Conservation (phyloP, 2,329 filamentous ascomycete genomes). For the Zarea fungicola region DNA sequence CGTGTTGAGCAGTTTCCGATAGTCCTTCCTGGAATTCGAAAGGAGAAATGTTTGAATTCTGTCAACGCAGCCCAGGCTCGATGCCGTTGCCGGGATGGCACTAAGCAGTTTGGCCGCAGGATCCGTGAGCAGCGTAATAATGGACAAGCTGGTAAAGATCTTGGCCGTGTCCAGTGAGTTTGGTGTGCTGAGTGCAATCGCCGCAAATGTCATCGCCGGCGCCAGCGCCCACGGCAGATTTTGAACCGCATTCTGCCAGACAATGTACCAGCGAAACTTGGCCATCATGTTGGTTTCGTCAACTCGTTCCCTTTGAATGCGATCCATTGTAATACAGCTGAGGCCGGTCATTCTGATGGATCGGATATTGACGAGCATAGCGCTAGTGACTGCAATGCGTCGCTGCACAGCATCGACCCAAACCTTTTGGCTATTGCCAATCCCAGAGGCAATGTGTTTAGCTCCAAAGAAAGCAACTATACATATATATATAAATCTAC, state of each 20-base stretch:
- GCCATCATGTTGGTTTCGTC: conserved; percentile 20
- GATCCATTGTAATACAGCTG: conserved; percentile 24
- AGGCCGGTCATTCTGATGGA: conserved; percentile 37
- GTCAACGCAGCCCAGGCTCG: conserved; percentile 17
- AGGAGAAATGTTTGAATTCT: conserved; percentile 18
- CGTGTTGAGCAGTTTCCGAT: not conserved
- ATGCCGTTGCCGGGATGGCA: conserved; percentile 14
- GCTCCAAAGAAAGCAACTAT: conserved; percentile 14
- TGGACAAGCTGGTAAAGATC: conserved; percentile 20
- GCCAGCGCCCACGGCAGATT: conserved; percentile 17
- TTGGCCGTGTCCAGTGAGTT: conserved; percentile 10
- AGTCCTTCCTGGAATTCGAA: conserved; percentile 2
- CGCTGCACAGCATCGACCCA: conserved; percentile 18
- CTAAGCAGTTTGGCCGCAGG: conserved; percentile 16
- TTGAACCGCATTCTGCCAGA: conserved; percentile 17
- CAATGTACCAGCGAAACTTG: conserved; percentile 14
- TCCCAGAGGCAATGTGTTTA: conserved; percentile 16
- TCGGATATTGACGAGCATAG: conserved; percentile 33
- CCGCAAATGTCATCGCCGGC: conserved; percentile 13
- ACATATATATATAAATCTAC: too few relatives aligned
- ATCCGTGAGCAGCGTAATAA: conserved; percentile 18
- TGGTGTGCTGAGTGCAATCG: not conserved
- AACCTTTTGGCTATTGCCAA: conserved; percentile 15
- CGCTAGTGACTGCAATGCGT: conserved; percentile 18
- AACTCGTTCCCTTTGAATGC: conserved; percentile 29